Evolutionary conservation across 805 yeast genomes (phyloP).

Genomic region (Ogataea ganodermae): DNA sequence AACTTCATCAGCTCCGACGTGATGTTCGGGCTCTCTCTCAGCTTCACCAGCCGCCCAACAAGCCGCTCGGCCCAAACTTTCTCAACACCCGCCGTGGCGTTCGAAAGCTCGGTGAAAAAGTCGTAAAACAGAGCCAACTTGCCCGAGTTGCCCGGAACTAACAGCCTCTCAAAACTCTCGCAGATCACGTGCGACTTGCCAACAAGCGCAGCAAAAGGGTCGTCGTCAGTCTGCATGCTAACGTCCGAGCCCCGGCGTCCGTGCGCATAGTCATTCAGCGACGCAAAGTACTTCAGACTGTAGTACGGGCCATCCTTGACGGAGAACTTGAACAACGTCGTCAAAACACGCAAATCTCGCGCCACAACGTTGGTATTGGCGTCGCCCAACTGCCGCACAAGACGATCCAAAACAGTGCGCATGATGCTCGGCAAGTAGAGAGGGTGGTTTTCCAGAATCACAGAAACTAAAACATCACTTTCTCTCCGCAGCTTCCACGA

Average conservation of each 20-base stretch:
- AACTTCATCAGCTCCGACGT: constrained; percentile 39
- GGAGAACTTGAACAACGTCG: constrained; percentile 39
- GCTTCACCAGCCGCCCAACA: constrained; percentile 19
- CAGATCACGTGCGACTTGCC: constrained; percentile 19
- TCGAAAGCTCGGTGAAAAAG: constrained; percentile 29
- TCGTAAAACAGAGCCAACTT: constrained; percentile 26
- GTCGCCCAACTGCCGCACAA: constrained; percentile 44
- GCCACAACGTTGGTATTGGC: constrained; percentile 50
- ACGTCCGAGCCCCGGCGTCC: constrained; percentile 41
- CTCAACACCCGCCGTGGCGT: constrained; percentile 31
- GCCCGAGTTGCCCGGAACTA: constrained; percentile 17
- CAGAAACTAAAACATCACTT: constrained; percentile 45
- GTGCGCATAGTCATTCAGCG: constrained; percentile 23
- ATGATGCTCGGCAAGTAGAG: constrained; percentile 38
- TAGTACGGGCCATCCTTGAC: constrained; percentile 35
- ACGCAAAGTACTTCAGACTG: constrained; percentile 28
- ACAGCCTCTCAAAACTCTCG: constrained; percentile 18
- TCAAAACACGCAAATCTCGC: constrained; percentile 49
- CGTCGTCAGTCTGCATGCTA: constrained; percentile 38
- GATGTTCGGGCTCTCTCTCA: constrained; percentile 26
- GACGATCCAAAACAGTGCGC: constrained; percentile 29
- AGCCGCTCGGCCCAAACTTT: constrained; percentile 20
- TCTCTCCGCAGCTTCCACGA: constrained; percentile 66
- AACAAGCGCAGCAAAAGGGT: constrained; percentile 28
- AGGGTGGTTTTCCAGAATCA: constrained; percentile 43